Conservation (phyloP, 2,329 filamentous ascomycete species). For the Elsinoe fawcettii region DNA sequence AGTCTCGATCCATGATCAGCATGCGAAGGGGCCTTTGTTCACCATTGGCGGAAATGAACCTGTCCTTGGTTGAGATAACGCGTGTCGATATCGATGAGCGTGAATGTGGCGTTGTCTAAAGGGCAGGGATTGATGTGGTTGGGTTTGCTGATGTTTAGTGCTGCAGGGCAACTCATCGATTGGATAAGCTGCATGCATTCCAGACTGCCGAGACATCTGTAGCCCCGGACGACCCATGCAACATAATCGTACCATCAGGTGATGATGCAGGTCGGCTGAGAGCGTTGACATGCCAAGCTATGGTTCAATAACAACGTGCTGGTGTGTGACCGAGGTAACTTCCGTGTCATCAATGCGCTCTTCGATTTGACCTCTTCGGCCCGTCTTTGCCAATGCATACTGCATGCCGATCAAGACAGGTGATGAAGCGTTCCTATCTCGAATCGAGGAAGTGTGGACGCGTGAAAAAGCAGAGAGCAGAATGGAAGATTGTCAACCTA, state of each 20-base stretch:
- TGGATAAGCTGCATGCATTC: conserved; percentile 6
- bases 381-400: not conserved
- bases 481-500: not conserved
- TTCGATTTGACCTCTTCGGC: not conserved
- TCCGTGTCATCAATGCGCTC: not conserved
- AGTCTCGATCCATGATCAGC: too few species aligned
- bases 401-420: not conserved
- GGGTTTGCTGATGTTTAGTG: not conserved
- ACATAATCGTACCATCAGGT: not conserved
- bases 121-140: conserved; percentile 24
- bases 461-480: not conserved
- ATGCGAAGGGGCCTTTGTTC: not conserved
- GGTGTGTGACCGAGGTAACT: not conserved
- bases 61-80: not conserved
- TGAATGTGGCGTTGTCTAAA: conserved; percentile 16
- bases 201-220: conserved; percentile 5
- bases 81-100: conserved; percentile 15
- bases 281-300: not conserved
- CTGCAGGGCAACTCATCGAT: not conserved
- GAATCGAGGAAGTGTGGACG: conserved; percentile 1
- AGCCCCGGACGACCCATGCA: not conserved
- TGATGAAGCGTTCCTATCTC: not conserved
- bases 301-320: not conserved
- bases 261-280: not conserved
- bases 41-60: not conserved